A percentile compares a stretch with the other conserved stretches of the same genome.
phyloP scores from a whole-genome alignment of 371 early-diverging fungal species.

The Smittium mucronatum region DNA sequence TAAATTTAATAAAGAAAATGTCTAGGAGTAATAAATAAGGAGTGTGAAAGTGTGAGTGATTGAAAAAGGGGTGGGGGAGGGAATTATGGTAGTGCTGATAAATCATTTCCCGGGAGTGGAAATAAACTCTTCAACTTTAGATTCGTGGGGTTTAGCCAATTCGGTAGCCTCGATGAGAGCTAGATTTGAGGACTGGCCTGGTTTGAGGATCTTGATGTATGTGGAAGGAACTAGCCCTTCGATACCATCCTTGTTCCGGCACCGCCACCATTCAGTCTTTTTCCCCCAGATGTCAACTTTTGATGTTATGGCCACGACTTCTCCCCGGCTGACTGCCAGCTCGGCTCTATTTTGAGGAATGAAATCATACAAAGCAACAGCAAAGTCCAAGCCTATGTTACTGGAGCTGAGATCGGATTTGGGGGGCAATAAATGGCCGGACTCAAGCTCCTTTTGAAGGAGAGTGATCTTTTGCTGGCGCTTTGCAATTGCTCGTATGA shows the following conservation, averaged over 20 bases:
- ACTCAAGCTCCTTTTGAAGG: conserved; percentile 22
- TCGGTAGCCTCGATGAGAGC: background rate
- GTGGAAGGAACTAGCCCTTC: conserved; percentile 85
- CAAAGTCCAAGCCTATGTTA: conserved; percentile 51
- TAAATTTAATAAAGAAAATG: no score
- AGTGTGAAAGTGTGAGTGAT: no score
- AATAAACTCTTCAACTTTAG: conserved; percentile 5
- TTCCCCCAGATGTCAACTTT: conserved; percentile 63
- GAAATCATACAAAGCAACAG: conserved; percentile 78
- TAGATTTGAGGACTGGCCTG: conserved; percentile 10
- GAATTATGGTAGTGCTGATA: no score
- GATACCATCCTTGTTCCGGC: conserved; percentile 60
- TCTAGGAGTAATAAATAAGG: no score
- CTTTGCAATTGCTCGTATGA: conserved; percentile 53
- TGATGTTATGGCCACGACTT: conserved; percentile 67
- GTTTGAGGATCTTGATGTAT: conserved; percentile 44
- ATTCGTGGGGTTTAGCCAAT: background rate
- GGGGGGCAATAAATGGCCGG: conserved; percentile 11
- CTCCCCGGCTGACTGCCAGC: conserved; percentile 66
- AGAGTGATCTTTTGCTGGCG: conserved; percentile 37
- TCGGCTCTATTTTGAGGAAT: conserved; percentile 59
- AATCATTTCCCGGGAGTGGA: background rate
- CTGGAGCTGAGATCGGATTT: conserved; percentile 15
- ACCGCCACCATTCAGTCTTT: conserved; percentile 88
- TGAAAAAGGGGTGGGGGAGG: no score